These are phyloP conservation scores for Phaeoacremonium minimum DNA, from an alignment of 2,329 filamentous ascomycete genomes.

Conservation along the genomic window DNA sequence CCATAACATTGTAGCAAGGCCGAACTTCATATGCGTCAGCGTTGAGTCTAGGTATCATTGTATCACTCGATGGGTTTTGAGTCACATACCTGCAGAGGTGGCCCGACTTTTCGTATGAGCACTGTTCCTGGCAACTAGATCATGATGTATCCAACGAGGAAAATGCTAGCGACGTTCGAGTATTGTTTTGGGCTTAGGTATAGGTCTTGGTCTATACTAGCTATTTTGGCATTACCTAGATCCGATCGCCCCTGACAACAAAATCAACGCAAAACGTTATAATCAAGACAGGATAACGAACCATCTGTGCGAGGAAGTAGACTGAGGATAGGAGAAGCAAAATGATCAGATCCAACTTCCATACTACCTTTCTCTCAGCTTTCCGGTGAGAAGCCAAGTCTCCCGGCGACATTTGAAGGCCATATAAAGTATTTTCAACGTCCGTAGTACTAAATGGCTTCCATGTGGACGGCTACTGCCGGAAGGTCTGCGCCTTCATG, in stretches of 20 bases:
- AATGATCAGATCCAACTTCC: not conserved
- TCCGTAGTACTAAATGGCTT: not conserved
- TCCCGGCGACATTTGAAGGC: not conserved
- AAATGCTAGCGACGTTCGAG: constrained; percentile 5
- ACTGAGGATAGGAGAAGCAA: not conserved
- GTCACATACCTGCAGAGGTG: constrained; percentile 1
- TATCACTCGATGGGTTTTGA: constrained; percentile 1
- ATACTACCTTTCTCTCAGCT: not conserved
- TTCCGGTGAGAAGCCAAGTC: not conserved
- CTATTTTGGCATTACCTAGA: constrained; percentile 8
- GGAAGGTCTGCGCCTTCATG: not conserved
- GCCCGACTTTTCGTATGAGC: constrained; percentile 3
- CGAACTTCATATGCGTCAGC: constrained; percentile 4
- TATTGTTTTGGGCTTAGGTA: constrained; percentile 3
- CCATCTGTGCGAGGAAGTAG: not conserved
- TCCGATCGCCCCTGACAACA: constrained; percentile 2
- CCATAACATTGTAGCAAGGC: constrained; percentile 6
- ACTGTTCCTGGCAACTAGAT: constrained; percentile 8
- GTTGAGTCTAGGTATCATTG: not conserved
- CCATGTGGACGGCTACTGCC: not conserved
- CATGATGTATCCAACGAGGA: constrained; percentile 8
- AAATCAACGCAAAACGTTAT: too few relatives aligned
- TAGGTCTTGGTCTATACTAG: constrained; percentile 8
- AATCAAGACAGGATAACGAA: too few relatives aligned
- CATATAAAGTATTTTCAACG: not conserved